Conservation (phyloP, 345 rosid species). For the Rubroshorea leprosula region DNA sequence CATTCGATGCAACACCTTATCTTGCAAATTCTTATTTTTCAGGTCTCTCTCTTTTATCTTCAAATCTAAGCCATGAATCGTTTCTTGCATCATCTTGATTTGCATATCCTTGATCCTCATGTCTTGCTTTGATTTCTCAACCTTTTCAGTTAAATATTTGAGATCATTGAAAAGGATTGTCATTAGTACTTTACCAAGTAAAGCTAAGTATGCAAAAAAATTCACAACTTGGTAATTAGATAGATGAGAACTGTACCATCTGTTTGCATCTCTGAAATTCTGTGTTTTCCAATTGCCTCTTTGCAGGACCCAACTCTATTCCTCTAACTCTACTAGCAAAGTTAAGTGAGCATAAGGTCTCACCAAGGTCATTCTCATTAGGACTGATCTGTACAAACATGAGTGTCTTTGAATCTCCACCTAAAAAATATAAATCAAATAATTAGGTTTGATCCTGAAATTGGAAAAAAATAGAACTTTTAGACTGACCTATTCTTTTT, state of each 20-base stretch:
- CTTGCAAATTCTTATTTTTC: slow-evolving; percentile 70
- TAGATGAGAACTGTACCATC: slow-evolving; percentile 38
- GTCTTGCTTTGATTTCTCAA: slow-evolving; percentile 81
- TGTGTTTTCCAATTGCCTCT: slow-evolving; percentile 69
- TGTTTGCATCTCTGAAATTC: slow-evolving; percentile 82
- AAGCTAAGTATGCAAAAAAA: neutral
- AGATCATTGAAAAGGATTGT: neutral
- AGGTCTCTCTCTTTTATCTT: slow-evolving; percentile 79
- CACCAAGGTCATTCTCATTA: slow-evolving; percentile 67
- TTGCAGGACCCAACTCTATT: slow-evolving; percentile 91
- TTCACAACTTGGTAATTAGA: neutral
- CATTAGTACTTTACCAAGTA: neutral
- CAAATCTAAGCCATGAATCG: slow-evolving; percentile 51
- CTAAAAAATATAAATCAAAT: slow-evolving; percentile 33
- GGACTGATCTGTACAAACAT: slow-evolving; percentile 99
- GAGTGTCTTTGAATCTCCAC: slow-evolving; percentile 94
- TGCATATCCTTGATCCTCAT: slow-evolving; percentile 82
- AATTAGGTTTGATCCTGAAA: slow-evolving; percentile 21
- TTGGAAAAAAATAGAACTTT: too few species aligned
- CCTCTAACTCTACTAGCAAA: slow-evolving; percentile 96
- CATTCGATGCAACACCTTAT: slow-evolving; percentile 51
- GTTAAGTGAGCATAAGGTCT: slow-evolving; percentile 86
- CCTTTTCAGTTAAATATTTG: slow-evolving; percentile 24
- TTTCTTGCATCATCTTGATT: slow-evolving; percentile 83
- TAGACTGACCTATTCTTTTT: too few species aligned